Conservation (phyloP, 768 basidiomycete genomes). For the Hericium erinaceus region DNA sequence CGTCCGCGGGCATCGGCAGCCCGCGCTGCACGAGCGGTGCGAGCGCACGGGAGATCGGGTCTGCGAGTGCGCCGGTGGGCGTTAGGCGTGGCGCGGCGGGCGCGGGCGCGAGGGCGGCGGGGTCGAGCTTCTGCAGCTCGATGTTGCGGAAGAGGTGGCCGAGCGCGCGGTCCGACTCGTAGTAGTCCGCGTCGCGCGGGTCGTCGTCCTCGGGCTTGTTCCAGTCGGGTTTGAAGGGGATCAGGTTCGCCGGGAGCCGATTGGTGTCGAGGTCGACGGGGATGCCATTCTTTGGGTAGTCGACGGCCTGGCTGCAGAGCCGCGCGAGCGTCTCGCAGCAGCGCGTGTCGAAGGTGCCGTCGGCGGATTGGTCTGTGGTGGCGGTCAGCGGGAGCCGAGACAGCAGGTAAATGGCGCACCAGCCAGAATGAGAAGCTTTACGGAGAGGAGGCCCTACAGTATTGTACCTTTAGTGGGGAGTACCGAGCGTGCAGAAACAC, state of each 20-base stretch:
- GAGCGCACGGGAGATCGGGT: conserved; percentile 5
- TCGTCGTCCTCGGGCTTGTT: conserved; percentile 34
- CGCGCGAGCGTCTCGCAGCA: conserved; percentile 60
- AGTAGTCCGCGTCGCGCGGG: conserved; percentile 45
- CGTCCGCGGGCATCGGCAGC: background rate
- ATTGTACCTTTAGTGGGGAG: too few relatives aligned
- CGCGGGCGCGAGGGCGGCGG: background rate
- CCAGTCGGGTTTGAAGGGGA: conserved; percentile 75
- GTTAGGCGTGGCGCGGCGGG: background rate
- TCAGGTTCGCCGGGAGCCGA: conserved; percentile 42
- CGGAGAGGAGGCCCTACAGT: conserved; percentile 59
- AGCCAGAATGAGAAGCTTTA: conserved; percentile 60
- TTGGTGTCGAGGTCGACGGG: conserved; percentile 41
- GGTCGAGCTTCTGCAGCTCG: conserved; percentile 30
- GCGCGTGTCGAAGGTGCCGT: conserved; percentile 47
- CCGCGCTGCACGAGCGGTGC: background rate
- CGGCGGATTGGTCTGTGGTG: conserved; percentile 58
- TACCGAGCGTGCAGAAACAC: background rate
- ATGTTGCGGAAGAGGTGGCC: conserved; percentile 65
- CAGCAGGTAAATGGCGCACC: conserved; percentile 29
- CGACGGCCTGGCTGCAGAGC: conserved; percentile 62
- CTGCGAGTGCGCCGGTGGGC: background rate
- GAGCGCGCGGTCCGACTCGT: conserved; percentile 60
- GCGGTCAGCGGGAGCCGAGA: background rate
- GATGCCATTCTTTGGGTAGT: conserved; percentile 72